A percentile compares a stretch with the other conserved stretches of the same genome.
Evolutionary conservation across 1,284 basidiomycete genomes (phyloP).

Genomic region (Rhodotorula sp.): DNA sequence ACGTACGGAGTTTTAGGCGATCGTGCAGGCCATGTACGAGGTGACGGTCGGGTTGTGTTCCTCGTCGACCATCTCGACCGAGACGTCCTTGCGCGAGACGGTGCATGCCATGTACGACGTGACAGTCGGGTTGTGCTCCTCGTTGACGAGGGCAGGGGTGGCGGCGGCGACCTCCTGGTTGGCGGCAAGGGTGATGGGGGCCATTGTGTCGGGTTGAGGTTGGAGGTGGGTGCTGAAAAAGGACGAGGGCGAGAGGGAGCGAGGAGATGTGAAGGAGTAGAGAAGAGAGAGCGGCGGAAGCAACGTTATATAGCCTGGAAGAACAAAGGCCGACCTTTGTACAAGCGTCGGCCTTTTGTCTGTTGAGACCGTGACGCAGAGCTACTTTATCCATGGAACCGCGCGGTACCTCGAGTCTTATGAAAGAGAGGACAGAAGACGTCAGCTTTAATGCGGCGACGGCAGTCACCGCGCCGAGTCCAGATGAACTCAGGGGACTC

Average conservation of each 20-base stretch:
- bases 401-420: too few species aligned
- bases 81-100: slow-evolving; percentile 1
- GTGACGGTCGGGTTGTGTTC: slow-evolving; percentile 1
- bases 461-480: too few species aligned
- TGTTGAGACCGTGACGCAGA: background rate
- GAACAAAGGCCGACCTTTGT: background rate
- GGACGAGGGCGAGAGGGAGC: background rate
- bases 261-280: background rate
- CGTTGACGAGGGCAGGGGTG: slow-evolving; percentile 4
- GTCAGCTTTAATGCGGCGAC: too few species aligned
- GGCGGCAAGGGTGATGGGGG: slow-evolving; percentile 13
- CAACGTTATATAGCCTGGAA: background rate
- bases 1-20: slow-evolving; percentile 3
- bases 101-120: slow-evolving; percentile 3
- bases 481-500: too few species aligned
- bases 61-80: slow-evolving; percentile 1
- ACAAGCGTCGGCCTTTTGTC: too few species aligned
- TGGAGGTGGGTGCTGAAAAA: background rate
- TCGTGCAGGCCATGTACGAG: slow-evolving; percentile 8
- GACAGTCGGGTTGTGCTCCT: slow-evolving; percentile 9
- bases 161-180: background rate
- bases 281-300: background rate
- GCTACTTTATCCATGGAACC: too few species aligned
- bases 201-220: background rate
- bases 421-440: too few species aligned